Conservation (phyloP, 2,329 filamentous ascomycete species). For the Amesomyces nigricolor region DNA sequence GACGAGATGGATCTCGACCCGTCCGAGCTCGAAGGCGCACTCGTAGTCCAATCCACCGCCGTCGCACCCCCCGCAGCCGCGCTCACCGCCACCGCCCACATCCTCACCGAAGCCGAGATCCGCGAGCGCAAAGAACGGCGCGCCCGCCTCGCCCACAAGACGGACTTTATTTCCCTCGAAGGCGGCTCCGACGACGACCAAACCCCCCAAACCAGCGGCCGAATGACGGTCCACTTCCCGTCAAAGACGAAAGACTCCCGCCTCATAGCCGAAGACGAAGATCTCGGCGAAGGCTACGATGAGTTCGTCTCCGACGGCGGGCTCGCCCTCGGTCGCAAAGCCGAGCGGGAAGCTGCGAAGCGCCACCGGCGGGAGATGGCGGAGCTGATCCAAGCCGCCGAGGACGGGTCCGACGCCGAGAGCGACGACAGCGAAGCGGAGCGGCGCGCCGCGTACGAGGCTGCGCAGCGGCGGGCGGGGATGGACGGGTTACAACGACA, state of each 20-base stretch:
- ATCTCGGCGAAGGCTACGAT: slow-evolving; percentile 89
- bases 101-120: slow-evolving; percentile 81
- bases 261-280: slow-evolving; percentile 79
- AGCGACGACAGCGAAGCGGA: slow-evolving; percentile 60
- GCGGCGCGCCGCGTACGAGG: slow-evolving; percentile 76
- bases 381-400: slow-evolving; percentile 73
- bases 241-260: slow-evolving; percentile 66
- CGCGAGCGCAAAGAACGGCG: slow-evolving; percentile 85
- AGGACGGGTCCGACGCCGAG: slow-evolving; percentile 46
- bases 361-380: slow-evolving; percentile 72
- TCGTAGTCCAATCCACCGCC: slow-evolving; percentile 53
- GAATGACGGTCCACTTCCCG: slow-evolving; percentile 18
- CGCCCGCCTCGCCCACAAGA: slow-evolving; percentile 65
- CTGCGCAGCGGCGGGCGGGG: slow-evolving; percentile 79
- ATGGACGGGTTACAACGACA: slow-evolving; percentile 63
- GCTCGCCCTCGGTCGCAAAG: slow-evolving; percentile 70
- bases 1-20: slow-evolving; percentile 52
- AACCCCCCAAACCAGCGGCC: slow-evolving; percentile 10
- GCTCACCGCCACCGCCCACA: slow-evolving; percentile 34
- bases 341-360: slow-evolving; percentile 64
- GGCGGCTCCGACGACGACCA: slow-evolving; percentile 47
- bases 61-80: slow-evolving; percentile 29
- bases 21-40: slow-evolving; percentile 56
- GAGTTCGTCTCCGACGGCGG: slow-evolving; percentile 82
- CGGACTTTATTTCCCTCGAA: slow-evolving; percentile 62